A percentile compares a stretch with the other conserved stretches of the same genome.
phyloP scores from a whole-genome alignment of 768 basidiomycete species.

The Calocybe indica region DNA sequence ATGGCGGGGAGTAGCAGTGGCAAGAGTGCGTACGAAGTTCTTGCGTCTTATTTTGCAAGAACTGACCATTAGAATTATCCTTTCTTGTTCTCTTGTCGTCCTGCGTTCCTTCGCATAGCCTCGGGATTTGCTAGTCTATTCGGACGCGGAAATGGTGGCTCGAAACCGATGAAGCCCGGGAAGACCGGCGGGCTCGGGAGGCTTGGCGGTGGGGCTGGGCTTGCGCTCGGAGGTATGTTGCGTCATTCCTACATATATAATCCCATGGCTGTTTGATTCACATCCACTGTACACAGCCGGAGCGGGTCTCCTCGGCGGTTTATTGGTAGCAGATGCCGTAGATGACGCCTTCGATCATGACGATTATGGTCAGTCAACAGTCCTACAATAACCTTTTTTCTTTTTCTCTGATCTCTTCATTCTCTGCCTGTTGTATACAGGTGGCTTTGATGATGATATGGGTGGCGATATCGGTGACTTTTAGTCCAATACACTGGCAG shows the following conservation, averaged over 20 bases:
- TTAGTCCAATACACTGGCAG: background rate
- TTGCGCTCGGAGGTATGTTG: background rate
- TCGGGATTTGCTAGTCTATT: slow-evolving; percentile 31
- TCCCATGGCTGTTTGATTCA: background rate
- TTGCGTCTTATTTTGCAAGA: too few relatives aligned
- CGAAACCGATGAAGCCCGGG: background rate
- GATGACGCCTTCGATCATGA: slow-evolving; percentile 17
- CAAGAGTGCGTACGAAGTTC: slow-evolving; percentile 31
- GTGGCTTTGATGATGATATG: slow-evolving; percentile 6
- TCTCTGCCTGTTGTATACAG: slow-evolving; percentile 6
- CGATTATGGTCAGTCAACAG: slow-evolving; percentile 1
- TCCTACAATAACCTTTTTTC: background rate
- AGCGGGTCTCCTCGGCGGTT: slow-evolving; percentile 63
- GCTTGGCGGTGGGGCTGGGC: slow-evolving; percentile 6
- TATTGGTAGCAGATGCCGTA: slow-evolving; percentile 41
- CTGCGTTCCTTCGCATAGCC: slow-evolving; percentile 12
- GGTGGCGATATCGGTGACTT: slow-evolving; percentile 6
- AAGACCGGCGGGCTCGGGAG: slow-evolving; percentile 5
- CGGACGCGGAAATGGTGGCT: slow-evolving; percentile 1
- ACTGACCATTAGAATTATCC: too few relatives aligned
- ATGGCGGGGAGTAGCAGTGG: slow-evolving; percentile 33
- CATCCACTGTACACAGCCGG: slow-evolving; percentile 32
- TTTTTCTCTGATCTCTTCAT: background rate
- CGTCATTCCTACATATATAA: background rate
- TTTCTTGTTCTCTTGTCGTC: too few relatives aligned